These are phyloP conservation scores for Neurospora sp. DNA, from an alignment of 495 filamentous ascomycete species.

Conservation along the genomic window DNA sequence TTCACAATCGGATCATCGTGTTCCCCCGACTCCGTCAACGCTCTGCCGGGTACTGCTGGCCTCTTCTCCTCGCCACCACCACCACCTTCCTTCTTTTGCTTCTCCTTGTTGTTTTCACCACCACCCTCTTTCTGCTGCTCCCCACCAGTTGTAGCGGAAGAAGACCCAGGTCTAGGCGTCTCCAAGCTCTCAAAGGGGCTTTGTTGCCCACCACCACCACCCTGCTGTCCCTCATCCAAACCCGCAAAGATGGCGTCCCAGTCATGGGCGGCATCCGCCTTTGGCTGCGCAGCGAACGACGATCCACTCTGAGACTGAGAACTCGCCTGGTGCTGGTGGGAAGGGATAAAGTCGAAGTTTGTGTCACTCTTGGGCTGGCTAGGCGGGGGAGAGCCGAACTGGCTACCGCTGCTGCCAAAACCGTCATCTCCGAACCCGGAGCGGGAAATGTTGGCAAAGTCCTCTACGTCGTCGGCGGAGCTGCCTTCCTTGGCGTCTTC, in stretches of 20 bases:
- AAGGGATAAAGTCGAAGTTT: constrained; percentile 36
- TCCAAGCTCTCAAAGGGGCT: background rate
- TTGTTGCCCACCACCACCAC: background rate
- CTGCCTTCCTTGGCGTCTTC: constrained; percentile 85
- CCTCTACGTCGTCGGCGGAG: constrained; percentile 58
- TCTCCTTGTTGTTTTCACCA: background rate
- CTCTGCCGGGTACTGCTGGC: constrained; percentile 43
- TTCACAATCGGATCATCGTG: constrained; percentile 89
- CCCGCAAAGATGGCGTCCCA: constrained; percentile 94
- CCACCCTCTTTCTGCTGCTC: background rate
- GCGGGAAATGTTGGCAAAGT: constrained; percentile 57
- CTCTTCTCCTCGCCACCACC: constrained; percentile 20
- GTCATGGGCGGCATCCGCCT: constrained; percentile 53
- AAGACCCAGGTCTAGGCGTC: background rate
- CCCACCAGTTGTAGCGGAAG: background rate
- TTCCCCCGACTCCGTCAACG: constrained; percentile 61
- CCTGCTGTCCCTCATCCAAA: constrained; percentile 42
- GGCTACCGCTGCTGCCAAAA: constrained; percentile 46
- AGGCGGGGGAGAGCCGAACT: constrained; percentile 27
- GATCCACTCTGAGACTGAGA: background rate
- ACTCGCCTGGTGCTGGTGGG: background rate
- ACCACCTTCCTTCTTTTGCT: constrained; percentile 17
- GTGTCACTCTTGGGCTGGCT: constrained; percentile 42
- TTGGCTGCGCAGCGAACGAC: constrained; percentile 1
- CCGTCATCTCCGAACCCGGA: constrained; percentile 49